These are phyloP conservation scores for Magnaporthiopsis incrustans DNA, from an alignment of 2,329 filamentous ascomycete species.

Conservation along the genomic window DNA sequence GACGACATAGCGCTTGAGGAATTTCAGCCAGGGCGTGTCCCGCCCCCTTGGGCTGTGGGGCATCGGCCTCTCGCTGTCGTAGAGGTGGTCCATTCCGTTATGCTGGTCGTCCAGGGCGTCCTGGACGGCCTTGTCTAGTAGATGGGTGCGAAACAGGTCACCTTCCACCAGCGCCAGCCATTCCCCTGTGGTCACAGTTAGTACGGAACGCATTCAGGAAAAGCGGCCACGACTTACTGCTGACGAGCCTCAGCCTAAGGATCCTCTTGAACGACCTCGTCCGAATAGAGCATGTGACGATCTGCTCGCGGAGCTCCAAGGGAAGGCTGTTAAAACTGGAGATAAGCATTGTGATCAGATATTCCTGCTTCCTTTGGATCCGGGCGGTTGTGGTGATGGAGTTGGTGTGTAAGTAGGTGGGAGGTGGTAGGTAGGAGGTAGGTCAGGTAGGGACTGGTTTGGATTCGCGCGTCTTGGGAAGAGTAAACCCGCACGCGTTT, in stretches of 20 bases:
- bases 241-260: conserved; percentile 1
- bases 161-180: background rate
- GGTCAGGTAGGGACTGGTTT: no score
- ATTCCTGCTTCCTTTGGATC: background rate
- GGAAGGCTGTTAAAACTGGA: background rate
- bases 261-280: background rate
- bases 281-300: background rate
- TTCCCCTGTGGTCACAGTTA: background rate
- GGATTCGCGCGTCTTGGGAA: no score
- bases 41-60: background rate
- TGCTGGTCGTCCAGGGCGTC: background rate
- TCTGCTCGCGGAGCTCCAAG: background rate
- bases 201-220: background rate
- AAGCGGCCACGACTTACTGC: background rate
- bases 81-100: no score
- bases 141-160: background rate
- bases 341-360: background rate
- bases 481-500: no score
- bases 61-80: no score
- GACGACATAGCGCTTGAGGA: background rate
- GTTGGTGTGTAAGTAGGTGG: background rate
- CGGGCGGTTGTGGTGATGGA: background rate
- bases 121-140: background rate
- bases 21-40: background rate
- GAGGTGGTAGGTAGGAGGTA: no score